Base-by-base conservation (phyloP, 441 rosid genomes). In the Jatropha multifida region DNA sequence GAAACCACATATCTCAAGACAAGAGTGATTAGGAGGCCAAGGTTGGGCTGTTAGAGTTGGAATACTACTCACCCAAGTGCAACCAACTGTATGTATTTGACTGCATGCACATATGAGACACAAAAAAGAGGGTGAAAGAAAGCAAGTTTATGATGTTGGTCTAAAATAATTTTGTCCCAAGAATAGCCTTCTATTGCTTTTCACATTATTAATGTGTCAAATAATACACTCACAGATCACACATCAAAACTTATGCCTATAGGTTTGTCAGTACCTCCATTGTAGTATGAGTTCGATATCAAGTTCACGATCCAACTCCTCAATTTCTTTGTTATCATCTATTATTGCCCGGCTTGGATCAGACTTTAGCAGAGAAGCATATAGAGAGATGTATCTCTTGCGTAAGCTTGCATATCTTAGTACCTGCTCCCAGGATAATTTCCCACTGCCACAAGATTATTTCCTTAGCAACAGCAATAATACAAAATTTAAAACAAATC, bases 361-460 rank as follows among this genome's bases (percentile, higher is more conserved):
- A 74, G 97, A 87, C 85, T 93, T 97, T 65, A 97, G 94, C 79
- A 93, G 80, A 65, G 97, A 88, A 68, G 97, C 98, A 85, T 97
- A 97, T 17, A 88, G 83, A 37, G 97, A 88, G 60, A 97, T 88
- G 80, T 94, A 97, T 85, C 87, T 92, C 91, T 94, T 97, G 58
- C 95, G 96, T 82, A 93, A 82, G 46, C 85, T 89, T 62, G 97
- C 86, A 85, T 86, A 85, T 83, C 88, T 88, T 63, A 94, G 84
- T 63, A 96, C 90, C 81, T 91, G 92, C 80, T 93, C 98, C 99
- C 99, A 96, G 15, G 97, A 94, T 86, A 94, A 81, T 74, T 82
- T 96, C 80, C 99, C 98, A 80, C 99, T 96, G 98, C 86, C 86
- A 88, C 68, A 85, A 79, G 66, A 73, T 58, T 52, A 82, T 65